Evolutionary conservation across 495 filamentous ascomycete species (phyloP).

Genomic region (Talaromyces trachyspermus): DNA sequence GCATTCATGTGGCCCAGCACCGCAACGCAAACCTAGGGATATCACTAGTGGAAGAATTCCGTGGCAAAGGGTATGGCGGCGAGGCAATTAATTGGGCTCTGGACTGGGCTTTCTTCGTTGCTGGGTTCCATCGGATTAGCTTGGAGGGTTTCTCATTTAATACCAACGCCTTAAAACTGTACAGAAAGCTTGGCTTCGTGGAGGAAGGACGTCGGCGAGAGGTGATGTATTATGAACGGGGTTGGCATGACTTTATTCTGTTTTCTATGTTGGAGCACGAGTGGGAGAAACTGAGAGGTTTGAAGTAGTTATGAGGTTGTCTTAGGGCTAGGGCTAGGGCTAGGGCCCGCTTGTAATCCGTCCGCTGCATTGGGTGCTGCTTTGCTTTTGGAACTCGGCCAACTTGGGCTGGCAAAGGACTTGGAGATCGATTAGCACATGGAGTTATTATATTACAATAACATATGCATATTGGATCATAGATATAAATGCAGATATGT

Average conservation of each 20-base stretch:
- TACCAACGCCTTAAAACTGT: slow-evolving; percentile 32
- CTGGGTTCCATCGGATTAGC: slow-evolving; percentile 35
- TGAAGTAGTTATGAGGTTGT: too few relatives aligned
- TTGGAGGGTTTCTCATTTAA: slow-evolving; percentile 35
- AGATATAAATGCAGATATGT: too few relatives aligned
- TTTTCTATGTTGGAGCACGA: slow-evolving; percentile 42
- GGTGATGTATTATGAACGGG: slow-evolving; percentile 29
- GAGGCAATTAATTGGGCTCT: slow-evolving; percentile 47
- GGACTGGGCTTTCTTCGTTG: slow-evolving; percentile 39
- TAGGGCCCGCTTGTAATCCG: too few relatives aligned
- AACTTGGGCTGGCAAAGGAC: too few relatives aligned
- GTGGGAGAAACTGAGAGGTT: slow-evolving; percentile 23
- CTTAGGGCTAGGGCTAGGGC: too few relatives aligned
- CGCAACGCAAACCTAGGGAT: slow-evolving; percentile 35
- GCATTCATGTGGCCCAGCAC: slow-evolving; percentile 24
- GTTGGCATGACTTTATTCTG: slow-evolving; percentile 35
- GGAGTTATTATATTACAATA: too few relatives aligned
- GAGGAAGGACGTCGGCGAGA: slow-evolving; percentile 42
- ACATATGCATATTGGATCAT: too few relatives aligned
- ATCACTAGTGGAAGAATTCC: slow-evolving; percentile 25
- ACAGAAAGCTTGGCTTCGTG: slow-evolving; percentile 41
- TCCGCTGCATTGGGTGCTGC: too few relatives aligned
- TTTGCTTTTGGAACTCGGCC: too few relatives aligned
- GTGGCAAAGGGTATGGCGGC: slow-evolving; percentile 43
- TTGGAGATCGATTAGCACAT: too few relatives aligned